Base-by-base conservation (phyloP, 1,284 basidiomycete genomes). In the Boletellus deceptivus region DNA sequence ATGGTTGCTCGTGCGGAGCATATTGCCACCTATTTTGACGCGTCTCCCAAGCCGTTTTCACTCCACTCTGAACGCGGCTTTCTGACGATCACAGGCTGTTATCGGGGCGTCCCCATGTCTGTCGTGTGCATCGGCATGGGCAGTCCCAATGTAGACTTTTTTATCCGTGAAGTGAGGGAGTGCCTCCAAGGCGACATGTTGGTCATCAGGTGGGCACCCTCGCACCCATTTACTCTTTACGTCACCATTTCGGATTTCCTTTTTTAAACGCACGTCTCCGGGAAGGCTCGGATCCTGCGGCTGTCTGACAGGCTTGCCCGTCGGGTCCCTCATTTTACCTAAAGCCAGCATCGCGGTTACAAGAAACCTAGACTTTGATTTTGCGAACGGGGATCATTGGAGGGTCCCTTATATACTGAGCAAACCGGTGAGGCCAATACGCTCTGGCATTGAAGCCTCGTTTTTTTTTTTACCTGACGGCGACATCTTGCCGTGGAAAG, bases 111-210 rank as follows among this genome's bases (percentile, higher is more conserved):
- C 4, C 88, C 89, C 6, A 67, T 93, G 31, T 87, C 84, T 13
- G 79, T 93, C 48, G 75, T 91, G 41, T 86, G 85, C 53, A 91
- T 91, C 51, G 91, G 91, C 9, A 93, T 93, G 91, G 90, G 90
- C 18, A 74, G 72, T 54, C 79, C 89, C 2, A 89, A 88, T 67
- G 86, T 86, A 68, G 90, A 93, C 69, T 93, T 93, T 70, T 90
- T 92, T 66, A 79, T 93, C 14, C 80, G 91, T 55, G 91, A 93
- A 71, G 81, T 80, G 16, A 77, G 90, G 51, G 91, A 92, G 62
- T 86, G 86, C 57, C 69, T 91, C 37, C 73, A 70, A 54, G 90
- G 91, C 8, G 89, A 93, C 63, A 82, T 93, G 79, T 72, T 81
- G 55, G 77, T 93, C 53, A 74, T 91, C 57, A 82, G 88, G 87